phyloP scores from a whole-genome alignment of 2,329 filamentous ascomycete species.

The Grosmannia serpens region DNA sequence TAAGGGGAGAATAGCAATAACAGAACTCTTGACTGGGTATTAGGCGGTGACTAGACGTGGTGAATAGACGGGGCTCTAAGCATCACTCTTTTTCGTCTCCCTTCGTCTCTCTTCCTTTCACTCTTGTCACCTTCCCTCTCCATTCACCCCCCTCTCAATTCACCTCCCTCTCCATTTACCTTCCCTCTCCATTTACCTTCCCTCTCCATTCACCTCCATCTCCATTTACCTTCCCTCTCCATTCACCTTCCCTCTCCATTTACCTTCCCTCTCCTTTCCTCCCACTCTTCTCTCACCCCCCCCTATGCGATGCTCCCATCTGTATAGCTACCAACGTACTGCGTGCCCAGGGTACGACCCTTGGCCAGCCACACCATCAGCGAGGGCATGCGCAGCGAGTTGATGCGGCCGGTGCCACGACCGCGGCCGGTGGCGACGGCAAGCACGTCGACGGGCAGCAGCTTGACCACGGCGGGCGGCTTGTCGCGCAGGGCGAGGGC shows the following conservation, averaged over 20 bases:
- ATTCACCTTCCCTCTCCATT: neutral
- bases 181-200: no score
- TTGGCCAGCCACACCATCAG: constrained; percentile 39
- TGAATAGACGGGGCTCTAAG: no score
- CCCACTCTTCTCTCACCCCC: neutral
- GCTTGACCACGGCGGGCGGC: constrained; percentile 31
- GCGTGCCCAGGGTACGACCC: constrained; percentile 35
- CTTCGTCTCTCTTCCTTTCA: no score
- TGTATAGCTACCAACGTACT: constrained; percentile 32
- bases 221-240: neutral
- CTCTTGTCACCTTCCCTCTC: no score
- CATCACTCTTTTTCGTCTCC: neutral
- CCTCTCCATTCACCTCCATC: no score
- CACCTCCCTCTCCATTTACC: no score
- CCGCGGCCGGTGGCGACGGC: constrained; percentile 37
- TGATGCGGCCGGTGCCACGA: constrained; percentile 35
- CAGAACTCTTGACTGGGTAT: neutral
- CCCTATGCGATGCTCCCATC: constrained; percentile 35
- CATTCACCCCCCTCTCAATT: no score
- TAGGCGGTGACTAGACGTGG: no score
- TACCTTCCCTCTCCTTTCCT: neutral
- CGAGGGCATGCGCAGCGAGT: constrained; percentile 35
- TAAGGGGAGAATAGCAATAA: neutral
- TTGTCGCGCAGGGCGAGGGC: constrained; percentile 34
- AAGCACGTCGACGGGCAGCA: constrained; percentile 35